These are phyloP conservation scores for Trichoderma breve DNA, from an alignment of 2,329 filamentous ascomycete genomes.

Conservation along the genomic window DNA sequence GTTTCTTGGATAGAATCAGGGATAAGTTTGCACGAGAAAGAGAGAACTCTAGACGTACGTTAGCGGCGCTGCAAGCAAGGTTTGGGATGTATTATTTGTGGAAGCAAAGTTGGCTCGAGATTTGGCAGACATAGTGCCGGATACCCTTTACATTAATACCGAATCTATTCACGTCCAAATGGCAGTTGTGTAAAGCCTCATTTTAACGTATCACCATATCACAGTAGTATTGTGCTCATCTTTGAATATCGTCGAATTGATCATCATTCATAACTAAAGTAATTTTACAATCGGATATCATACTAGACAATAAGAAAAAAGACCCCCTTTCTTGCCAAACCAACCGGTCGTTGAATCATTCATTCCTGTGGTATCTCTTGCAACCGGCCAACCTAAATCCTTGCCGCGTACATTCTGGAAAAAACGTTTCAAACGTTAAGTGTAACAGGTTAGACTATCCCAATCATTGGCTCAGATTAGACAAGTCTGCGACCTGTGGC, in stretches of 20 bases:
- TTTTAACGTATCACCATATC: not conserved
- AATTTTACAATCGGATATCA: not conserved
- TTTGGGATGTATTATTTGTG: not conserved
- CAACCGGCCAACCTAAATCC: not conserved
- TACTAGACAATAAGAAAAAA: not conserved
- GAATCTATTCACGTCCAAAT: not conserved
- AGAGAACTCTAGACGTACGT: not conserved
- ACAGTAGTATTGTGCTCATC: no score
- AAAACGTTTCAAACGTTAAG: not conserved
- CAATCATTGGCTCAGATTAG: not conserved
- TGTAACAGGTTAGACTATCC: not conserved
- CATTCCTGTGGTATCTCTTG: constrained; percentile 8
- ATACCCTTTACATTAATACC: not conserved
- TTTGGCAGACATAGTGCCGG: not conserved
- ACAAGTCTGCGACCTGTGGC: not conserved
- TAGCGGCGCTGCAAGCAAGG: not conserved
- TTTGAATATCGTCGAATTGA: not conserved
- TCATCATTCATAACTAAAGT: constrained; percentile 5
- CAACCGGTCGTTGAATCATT: not conserved
- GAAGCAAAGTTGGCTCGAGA: not conserved
- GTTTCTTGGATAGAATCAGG: not conserved
- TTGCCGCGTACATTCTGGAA: not conserved
- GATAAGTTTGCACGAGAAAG: not conserved
- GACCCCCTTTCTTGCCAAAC: not conserved
- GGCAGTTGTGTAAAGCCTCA: no score